Evolutionary conservation across 257 asterid species (phyloP).

Genomic region (Nicotiana paniculata): DNA sequence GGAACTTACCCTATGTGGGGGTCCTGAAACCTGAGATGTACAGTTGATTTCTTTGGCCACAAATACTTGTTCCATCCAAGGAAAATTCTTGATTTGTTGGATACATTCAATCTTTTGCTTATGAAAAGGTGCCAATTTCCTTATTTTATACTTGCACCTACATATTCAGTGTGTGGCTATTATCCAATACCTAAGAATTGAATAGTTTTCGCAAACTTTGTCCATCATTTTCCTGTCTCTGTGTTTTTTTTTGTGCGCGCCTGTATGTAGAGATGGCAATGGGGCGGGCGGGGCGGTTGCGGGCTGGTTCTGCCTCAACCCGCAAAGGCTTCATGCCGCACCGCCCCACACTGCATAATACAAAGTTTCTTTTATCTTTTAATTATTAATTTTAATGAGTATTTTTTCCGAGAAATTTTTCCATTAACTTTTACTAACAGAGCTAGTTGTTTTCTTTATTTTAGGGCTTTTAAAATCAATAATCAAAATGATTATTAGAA

Average conservation of each 20-base stretch:
- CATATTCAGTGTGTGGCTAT: neutral
- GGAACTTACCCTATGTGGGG: conserved; percentile 87
- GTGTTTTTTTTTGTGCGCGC: no score
- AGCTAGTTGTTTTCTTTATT: no score
- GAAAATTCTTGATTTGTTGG: neutral
- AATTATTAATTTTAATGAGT: no score
- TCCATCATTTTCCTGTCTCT: neutral
- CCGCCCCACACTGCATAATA: no score
- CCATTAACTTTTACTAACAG: no score
- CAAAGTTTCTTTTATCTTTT: no score
- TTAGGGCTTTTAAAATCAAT: no score
- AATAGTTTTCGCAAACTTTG: neutral
- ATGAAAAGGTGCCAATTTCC: neutral
- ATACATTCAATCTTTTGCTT: neutral
- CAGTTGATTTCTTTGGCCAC: conserved; percentile 20
- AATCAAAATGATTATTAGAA: no score
- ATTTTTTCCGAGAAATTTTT: no score
- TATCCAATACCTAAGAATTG: neutral
- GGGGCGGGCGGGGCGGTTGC: no score
- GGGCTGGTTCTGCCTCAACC: no score
- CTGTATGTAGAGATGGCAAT: neutral
- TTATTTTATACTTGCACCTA: neutral
- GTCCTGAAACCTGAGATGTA: conserved; percentile 74
- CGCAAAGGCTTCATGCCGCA: no score
- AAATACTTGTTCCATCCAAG: neutral